phyloP scores from a whole-genome alignment of 805 yeast species.

The Cyberlindnera americana region DNA sequence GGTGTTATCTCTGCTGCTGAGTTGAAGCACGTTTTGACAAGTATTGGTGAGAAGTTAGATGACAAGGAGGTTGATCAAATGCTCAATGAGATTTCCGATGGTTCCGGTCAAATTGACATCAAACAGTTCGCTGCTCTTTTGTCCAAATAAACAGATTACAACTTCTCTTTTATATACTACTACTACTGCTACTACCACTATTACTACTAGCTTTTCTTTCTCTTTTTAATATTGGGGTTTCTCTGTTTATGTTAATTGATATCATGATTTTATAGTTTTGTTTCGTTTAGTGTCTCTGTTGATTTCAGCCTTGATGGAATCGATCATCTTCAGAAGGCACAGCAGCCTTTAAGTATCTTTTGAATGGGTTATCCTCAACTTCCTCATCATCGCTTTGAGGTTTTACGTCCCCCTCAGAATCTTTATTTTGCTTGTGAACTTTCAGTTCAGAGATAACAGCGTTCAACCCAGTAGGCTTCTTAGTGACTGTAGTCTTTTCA shows the following conservation, averaged over 20 bases:
- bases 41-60: conserved; percentile 94
- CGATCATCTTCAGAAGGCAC: conserved; percentile 36
- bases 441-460: conserved; percentile 3
- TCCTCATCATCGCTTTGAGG: conserved; percentile 12
- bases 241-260: conserved; percentile 1
- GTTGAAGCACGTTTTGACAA: conserved; percentile 92
- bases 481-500: conserved; percentile 1
- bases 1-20: conserved; percentile 97
- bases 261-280: background rate
- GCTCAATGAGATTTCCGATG: conserved; percentile 93
- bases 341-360: conserved; percentile 34
- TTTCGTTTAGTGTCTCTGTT: no score
- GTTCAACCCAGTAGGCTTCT: conserved; percentile 3
- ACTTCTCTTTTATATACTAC: no score
- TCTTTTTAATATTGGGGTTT: background rate
- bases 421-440: background rate
- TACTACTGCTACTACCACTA: no score
- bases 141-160: conserved; percentile 62
- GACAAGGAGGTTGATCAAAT: conserved; percentile 97
- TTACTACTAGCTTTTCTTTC: background rate
- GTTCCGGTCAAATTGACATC: conserved; percentile 96
- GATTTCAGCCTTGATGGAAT: conserved; percentile 18
- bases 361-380: conserved; percentile 34
- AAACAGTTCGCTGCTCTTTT: conserved; percentile 92
- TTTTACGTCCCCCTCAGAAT: background rate